phyloP scores from a whole-genome alignment of 2,329 filamentous ascomycete genomes.

The Colletotrichum abscissum region DNA sequence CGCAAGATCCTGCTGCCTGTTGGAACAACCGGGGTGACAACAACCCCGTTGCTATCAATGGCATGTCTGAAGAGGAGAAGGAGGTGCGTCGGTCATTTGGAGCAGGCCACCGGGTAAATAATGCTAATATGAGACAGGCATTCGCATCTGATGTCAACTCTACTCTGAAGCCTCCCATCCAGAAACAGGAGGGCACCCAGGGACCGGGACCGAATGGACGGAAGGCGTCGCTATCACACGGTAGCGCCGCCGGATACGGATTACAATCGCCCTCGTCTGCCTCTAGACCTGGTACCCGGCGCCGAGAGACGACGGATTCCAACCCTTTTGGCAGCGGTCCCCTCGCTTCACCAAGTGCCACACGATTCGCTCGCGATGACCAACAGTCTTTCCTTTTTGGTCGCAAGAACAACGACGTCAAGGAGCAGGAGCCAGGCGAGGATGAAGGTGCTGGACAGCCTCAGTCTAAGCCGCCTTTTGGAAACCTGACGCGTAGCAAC shows the following conservation, averaged over 20 bases:
- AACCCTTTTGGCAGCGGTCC: slow-evolving; percentile 68
- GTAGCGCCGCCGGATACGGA: slow-evolving; percentile 71
- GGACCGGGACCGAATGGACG: slow-evolving; percentile 72
- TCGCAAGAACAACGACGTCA: slow-evolving; percentile 64
- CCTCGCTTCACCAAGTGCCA: slow-evolving; percentile 70
- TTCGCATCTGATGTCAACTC: slow-evolving; percentile 93
- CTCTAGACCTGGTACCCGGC: slow-evolving; percentile 79
- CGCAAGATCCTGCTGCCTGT: slow-evolving; percentile 88
- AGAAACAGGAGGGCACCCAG: slow-evolving; percentile 74
- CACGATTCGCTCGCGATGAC: slow-evolving; percentile 73
- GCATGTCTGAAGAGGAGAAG: slow-evolving; percentile 74
- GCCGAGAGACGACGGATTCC: slow-evolving; percentile 82
- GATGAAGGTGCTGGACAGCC: slow-evolving; percentile 51
- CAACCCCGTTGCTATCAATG: slow-evolving; percentile 77
- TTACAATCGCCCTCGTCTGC: slow-evolving; percentile 78
- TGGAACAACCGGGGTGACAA: slow-evolving; percentile 82
- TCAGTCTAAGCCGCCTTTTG: slow-evolving; percentile 52
- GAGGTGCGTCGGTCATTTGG: slow-evolving; percentile 56
- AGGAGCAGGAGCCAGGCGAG: slow-evolving; percentile 58
- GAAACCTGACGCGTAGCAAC: slow-evolving; percentile 64
- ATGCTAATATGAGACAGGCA: slow-evolving; percentile 61
- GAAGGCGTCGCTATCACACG: slow-evolving; percentile 85
- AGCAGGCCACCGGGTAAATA: background rate
- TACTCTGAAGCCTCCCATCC: slow-evolving; percentile 85
- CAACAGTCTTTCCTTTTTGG: slow-evolving; percentile 64